Percentiles rank a stretch among this genome's conserved stretches.
Evolutionary conservation across 345 rosid species (phyloP).

Genomic region (Salix dunnii): DNA sequence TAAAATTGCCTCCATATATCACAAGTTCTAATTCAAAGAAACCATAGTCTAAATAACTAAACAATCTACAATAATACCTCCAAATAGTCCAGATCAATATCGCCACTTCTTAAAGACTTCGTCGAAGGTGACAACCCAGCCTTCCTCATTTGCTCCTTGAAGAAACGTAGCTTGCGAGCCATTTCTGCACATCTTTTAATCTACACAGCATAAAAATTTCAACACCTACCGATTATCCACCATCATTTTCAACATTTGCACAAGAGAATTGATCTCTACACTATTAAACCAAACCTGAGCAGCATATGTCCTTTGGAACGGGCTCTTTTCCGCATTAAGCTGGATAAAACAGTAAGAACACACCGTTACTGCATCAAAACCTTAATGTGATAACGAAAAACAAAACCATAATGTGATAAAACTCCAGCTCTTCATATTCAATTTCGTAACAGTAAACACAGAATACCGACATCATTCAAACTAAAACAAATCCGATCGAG

Average conservation of each 20-base stretch:
- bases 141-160: conserved; percentile 30
- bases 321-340: conserved; percentile 29
- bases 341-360: conserved; percentile 7
- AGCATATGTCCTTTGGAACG: conserved; percentile 32
- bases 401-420: not conserved
- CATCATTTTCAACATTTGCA: not conserved
- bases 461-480: not conserved
- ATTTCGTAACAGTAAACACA: not conserved
- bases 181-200: conserved; percentile 30
- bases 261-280: not conserved
- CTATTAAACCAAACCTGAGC: conserved; percentile 13
- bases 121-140: conserved; percentile 19
- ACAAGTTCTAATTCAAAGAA: not conserved
- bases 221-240: not conserved
- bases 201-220: not conserved
- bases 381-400: not conserved
- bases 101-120: conserved; percentile 6
- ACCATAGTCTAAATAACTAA: not conserved
- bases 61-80: conserved; percentile 16
- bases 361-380: not conserved
- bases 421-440: not conserved
- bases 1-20: not conserved
- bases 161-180: conserved; percentile 26
- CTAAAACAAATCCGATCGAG: not conserved
- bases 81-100: conserved; percentile 25